Base-by-base conservation (phyloP, 495 filamentous ascomycete species). In the Collariella sp. region DNA sequence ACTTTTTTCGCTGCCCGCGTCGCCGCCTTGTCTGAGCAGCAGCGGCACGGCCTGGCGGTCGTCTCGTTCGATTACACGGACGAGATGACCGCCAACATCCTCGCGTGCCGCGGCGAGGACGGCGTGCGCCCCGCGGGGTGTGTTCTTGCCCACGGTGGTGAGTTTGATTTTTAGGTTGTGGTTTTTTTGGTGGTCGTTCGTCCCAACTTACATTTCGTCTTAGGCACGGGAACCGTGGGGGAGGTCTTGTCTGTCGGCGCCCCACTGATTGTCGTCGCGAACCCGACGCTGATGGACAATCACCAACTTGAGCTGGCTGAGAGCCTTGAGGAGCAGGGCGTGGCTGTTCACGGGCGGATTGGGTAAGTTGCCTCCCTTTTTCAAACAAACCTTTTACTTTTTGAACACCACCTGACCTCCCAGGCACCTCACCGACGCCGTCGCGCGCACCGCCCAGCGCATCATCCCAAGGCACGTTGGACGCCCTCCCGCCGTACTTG, bases 121-220 rank as follows among this genome's bases (percentile, higher is more conserved):
- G 57, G 51, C 7, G 51, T 52, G 12, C 65, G 66, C 0, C 54
- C 59, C 0, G 75, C 82, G 9, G 84, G 84, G 4, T 68, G 91
- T n/a, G 79, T 96, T 23, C 85, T 98, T 52, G 85, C 82, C 44
- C 93, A 98, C 75, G 91, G 88, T 55, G 93, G 91, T 91, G 75
- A 67, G 72, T 67, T 45, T 24, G 19, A 20, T 18, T 39, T 18
- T 46, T 26, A 41, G n/a, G n/a, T 53, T 23, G 33, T 18, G 42
- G 40, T 49, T 2, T 18, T 7, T 26, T 19, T 3, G 7, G 49
- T 18, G 23, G 10, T 19, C n/a, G 0, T 43, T 15, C 16, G n/a
- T 56, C 16, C 38, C 64, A 51, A 58, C 29, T 55, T 3, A 45
- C 51, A 24, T 11, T 54, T 36, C 39, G n/a, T 36, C 36, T 16